Conservation (phyloP, 106 monocot genomes). For the Allium fistulosum region DNA sequence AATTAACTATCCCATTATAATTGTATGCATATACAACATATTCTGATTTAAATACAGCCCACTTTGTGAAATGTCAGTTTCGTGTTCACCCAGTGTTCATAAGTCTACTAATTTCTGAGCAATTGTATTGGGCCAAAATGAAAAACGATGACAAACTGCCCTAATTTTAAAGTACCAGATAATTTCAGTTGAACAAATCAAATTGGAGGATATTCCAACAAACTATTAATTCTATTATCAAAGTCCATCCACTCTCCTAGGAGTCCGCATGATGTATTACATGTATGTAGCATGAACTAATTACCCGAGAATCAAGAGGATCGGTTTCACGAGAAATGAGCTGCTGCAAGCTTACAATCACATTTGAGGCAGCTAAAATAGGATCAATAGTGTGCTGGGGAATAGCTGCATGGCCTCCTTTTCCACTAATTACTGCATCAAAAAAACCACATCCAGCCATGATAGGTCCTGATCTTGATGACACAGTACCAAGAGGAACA, state of each 20-base stretch:
- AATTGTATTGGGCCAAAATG: slow-evolving; percentile 38
- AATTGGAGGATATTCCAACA: slow-evolving; percentile 64
- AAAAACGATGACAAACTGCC: background rate
- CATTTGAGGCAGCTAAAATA: slow-evolving; percentile 90
- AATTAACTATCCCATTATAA: too few species aligned
- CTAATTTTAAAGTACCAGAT: slow-evolving; percentile 15
- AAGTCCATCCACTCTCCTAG: slow-evolving; percentile 84
- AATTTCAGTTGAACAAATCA: slow-evolving; percentile 62
- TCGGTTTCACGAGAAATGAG: slow-evolving; percentile 96
- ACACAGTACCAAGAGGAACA: slow-evolving; percentile 42
- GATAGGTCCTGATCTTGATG: slow-evolving; percentile 62
- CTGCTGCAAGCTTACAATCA: slow-evolving; percentile 94
- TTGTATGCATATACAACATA: too few species aligned
- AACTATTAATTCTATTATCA: slow-evolving; percentile 80
- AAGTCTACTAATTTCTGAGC: slow-evolving; percentile 49
- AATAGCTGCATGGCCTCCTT: slow-evolving; percentile 95
- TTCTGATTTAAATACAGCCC: too few species aligned
- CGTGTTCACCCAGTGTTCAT: too few species aligned
- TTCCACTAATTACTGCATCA: slow-evolving; percentile 92
- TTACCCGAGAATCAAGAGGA: slow-evolving; percentile 93
- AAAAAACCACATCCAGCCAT: slow-evolving; percentile 97
- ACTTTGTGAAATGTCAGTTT: too few species aligned
- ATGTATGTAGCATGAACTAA: background rate
- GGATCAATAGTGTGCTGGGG: slow-evolving; percentile 96
- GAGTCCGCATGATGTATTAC: background rate